These are phyloP conservation scores for Pseudisothecium myosuroides DNA, from an alignment of 225 moss, liverwort and hornwort species.

Conservation along the genomic window DNA sequence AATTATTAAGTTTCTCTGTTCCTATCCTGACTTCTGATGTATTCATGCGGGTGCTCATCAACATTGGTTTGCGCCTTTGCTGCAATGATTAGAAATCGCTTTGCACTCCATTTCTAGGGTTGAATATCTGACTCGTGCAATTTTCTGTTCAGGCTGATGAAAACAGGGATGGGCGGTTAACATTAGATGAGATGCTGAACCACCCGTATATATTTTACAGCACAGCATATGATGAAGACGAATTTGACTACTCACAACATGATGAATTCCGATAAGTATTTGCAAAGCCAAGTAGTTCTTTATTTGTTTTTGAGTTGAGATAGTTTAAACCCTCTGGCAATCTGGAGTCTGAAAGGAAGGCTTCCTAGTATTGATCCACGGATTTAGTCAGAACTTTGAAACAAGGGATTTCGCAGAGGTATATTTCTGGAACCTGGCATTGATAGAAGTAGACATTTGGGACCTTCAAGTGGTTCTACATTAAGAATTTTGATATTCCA, in stretches of 20 bases:
- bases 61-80: not conserved
- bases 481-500: not conserved
- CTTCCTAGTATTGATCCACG: conserved; percentile 16
- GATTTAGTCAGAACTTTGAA: not conserved
- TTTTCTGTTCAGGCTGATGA: conserved; percentile 49
- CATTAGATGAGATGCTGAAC: conserved; percentile 58
- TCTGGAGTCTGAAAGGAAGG: conserved; percentile 19
- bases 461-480: not conserved
- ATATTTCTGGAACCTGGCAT: not conserved
- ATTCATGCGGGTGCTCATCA: not conserved
- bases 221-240: conserved; percentile 65
- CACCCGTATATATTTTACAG: conserved; percentile 77
- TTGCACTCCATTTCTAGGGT: not conserved
- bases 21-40: not conserved
- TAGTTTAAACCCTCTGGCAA: conserved; percentile 5
- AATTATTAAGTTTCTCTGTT: not conserved
- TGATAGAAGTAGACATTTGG: not conserved
- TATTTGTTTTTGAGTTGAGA: not conserved
- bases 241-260: conserved; percentile 41
- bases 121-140: not conserved
- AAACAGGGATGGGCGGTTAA: conserved; percentile 47
- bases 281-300: not conserved
- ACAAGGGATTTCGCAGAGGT: not conserved
- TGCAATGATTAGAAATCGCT: not conserved
- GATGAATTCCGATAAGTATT: conserved; percentile 52